Base-by-base conservation (phyloP, 176 grass and related monocot genomes). In the Alopecurus myosuroides region DNA sequence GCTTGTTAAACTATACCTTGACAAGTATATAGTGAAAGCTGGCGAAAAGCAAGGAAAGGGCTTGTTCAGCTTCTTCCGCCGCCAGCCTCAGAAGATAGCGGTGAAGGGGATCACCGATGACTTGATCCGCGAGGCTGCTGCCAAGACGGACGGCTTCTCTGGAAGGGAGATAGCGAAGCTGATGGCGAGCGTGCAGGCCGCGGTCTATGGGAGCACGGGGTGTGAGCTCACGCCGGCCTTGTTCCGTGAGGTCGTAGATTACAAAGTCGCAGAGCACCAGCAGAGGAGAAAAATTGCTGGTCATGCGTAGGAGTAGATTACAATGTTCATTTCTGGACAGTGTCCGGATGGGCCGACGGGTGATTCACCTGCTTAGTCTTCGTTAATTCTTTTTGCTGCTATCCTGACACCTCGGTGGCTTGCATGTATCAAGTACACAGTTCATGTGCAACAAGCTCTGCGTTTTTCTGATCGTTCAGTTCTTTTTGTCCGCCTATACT, bases 111-210 rank as follows among this genome's bases (percentile, higher is more conserved):
- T 98, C 40, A 87, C 97, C 4, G 91, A 98, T 5, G 93, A 94
- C 35, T 51, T 98, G 65, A 84, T 98, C 70, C 85, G 31, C 35
- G 97, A 98, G 83, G 97, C 97, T 1, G 97, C 97, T 3, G 46
- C 83, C 39, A 98, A 95, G 81, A 98, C 93, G 0, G 88, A 98
- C 13, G 97, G 93, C 10, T 98, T 98, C 64, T 98, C 97, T 8
- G 97, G 97, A n/a, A 94, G 97, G 85, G 97, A 98, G 75, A 95
- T 98, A 1, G 97, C 97, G 0, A 98, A 95, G 63, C 68, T 98
- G 83, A 89, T 98, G 89, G 97, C 97, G 11, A 84, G 93, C 2
- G 93, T 95, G 41, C 97, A 95, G 81, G 97, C 97, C 7, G 89
- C 93, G 0, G 93, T 95, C 31, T 98, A 98, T 44, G 97, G 97